These are phyloP conservation scores for Yarrowia porcina DNA, from an alignment of 805 yeast species.

Conservation along the genomic window DNA sequence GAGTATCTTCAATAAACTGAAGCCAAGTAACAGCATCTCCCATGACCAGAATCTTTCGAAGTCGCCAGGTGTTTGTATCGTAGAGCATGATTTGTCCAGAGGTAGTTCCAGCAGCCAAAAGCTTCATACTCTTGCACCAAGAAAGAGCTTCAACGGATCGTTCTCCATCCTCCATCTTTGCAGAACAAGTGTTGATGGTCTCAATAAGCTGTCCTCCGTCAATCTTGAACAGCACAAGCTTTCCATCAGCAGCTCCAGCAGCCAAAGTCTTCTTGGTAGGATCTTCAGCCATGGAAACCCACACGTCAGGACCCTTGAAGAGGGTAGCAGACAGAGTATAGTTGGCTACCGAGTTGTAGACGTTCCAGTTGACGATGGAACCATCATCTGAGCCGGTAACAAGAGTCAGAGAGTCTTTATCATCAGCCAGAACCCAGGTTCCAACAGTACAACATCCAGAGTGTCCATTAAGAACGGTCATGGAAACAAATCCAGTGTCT, in stretches of 20 bases:
- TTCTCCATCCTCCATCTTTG: slow-evolving; percentile 50
- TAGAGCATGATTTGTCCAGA: slow-evolving; percentile 80
- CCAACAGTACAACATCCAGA: slow-evolving; percentile 79
- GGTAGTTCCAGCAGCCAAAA: slow-evolving; percentile 85
- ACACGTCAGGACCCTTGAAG: slow-evolving; percentile 79
- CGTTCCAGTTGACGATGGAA: slow-evolving; percentile 82
- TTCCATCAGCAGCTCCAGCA: slow-evolving; percentile 85
- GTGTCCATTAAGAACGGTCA: slow-evolving; percentile 52
- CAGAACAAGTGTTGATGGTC: slow-evolving; percentile 53
- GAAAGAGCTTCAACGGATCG: slow-evolving; percentile 70
- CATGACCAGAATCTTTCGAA: slow-evolving; percentile 64
- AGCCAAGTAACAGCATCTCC: slow-evolving; percentile 86
- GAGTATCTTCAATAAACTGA: slow-evolving; percentile 51
- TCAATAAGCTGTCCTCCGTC: slow-evolving; percentile 71
- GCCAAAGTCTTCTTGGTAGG: slow-evolving; percentile 59
- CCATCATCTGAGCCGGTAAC: slow-evolving; percentile 85
- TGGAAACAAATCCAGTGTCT: slow-evolving; percentile 33
- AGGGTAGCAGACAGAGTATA: slow-evolving; percentile 48
- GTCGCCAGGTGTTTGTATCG: slow-evolving; percentile 82
- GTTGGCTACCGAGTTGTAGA: slow-evolving; percentile 66
- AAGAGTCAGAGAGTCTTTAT: slow-evolving; percentile 58
- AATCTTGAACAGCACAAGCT: slow-evolving; percentile 70
- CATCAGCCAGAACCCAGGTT: slow-evolving; percentile 60
- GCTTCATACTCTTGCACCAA: slow-evolving; percentile 65
- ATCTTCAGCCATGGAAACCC: slow-evolving; percentile 68